Conservation (phyloP, 371 early-diverging fungal species). For the Funneliformis caledonium region DNA sequence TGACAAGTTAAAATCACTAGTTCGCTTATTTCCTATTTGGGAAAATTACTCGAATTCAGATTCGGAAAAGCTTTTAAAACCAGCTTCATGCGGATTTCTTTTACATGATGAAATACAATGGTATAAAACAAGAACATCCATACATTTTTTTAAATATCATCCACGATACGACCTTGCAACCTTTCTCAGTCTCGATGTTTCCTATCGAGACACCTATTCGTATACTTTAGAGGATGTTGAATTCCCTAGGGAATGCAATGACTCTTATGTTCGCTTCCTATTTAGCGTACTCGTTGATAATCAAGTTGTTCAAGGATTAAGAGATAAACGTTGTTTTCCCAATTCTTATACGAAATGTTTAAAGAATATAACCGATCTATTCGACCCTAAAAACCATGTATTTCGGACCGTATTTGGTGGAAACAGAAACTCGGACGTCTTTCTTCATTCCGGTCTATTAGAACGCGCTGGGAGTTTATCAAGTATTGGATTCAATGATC, state of each 20-base stretch:
- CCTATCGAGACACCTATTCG: neutral
- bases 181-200: neutral
- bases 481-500: slow-evolving; percentile 18
- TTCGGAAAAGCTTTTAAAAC: too few relatives aligned
- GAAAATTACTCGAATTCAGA: too few relatives aligned
- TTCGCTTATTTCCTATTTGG: too few relatives aligned
- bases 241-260: neutral
- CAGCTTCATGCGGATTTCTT: neutral
- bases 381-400: neutral
- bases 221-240: slow-evolving; percentile 6
- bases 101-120: neutral
- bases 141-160: neutral
- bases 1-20: neutral
- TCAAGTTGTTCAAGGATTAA: neutral
- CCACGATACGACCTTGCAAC: neutral
- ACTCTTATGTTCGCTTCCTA: neutral
- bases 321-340: neutral
- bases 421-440: neutral
- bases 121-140: too few relatives aligned
- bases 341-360: neutral
- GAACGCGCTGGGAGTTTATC: neutral
- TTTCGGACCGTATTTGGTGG: slow-evolving; percentile 6
- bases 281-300: neutral
- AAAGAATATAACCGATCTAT: neutral
- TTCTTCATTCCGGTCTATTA: neutral